Conservation (phyloP, 306 rosid genomes). For the Malus asiatica region DNA sequence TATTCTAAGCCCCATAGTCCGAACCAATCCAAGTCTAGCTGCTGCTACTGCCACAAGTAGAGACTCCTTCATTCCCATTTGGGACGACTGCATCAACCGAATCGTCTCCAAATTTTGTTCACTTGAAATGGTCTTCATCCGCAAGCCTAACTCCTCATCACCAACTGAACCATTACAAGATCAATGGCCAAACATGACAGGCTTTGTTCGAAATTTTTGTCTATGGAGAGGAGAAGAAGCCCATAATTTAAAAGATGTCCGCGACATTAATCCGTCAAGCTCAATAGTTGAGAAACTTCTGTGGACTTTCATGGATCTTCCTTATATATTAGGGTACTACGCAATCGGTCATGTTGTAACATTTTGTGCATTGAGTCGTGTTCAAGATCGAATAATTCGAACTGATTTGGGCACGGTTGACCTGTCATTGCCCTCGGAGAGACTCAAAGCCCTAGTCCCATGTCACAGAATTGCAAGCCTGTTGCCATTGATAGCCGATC, state of each 20-base stretch:
- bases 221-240: slow-evolving; percentile 92
- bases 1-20: slow-evolving; percentile 49
- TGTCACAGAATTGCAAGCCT: slow-evolving; percentile 56
- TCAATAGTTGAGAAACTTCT: slow-evolving; percentile 43
- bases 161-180: slow-evolving; percentile 42
- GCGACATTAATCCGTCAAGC: slow-evolving; percentile 37
- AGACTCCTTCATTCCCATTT: slow-evolving; percentile 64
- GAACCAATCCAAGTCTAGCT: slow-evolving; percentile 35
- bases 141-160: slow-evolving; percentile 36
- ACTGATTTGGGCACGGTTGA: slow-evolving; percentile 58
- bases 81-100: slow-evolving; percentile 90
- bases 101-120: slow-evolving; percentile 52
- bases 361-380: slow-evolving; percentile 69
- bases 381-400: slow-evolving; percentile 37
- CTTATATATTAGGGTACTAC: slow-evolving; percentile 70
- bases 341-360: slow-evolving; percentile 56
- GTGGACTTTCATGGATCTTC: slow-evolving; percentile 74
- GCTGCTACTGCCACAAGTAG: slow-evolving; percentile 28
- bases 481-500: slow-evolving; percentile 47
- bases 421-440: slow-evolving; percentile 41
- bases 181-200: slow-evolving; percentile 83
- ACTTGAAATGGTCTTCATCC: slow-evolving; percentile 31
- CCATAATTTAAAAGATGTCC: slow-evolving; percentile 39
- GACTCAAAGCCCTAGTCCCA: slow-evolving; percentile 60
- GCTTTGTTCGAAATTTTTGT: slow-evolving; percentile 58